These are phyloP conservation scores for Scedosporium dehoogii DNA, from an alignment of 2,329 filamentous ascomycete genomes.

Conservation along the genomic window DNA sequence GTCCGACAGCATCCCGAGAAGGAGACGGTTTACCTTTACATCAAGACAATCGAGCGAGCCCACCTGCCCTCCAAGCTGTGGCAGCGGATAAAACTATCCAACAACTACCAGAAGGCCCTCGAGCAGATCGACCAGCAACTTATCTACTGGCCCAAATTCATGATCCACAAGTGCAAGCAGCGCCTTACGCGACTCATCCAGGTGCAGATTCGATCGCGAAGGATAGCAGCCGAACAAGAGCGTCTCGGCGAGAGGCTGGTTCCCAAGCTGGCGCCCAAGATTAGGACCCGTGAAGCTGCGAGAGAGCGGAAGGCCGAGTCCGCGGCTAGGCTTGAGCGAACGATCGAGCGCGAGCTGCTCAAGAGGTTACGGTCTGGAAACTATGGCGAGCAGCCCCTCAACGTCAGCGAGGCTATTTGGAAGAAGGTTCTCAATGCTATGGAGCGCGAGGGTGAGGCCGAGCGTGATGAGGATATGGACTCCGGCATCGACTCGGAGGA, in stretches of 20 bases:
- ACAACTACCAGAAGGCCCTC: slow-evolving; percentile 84
- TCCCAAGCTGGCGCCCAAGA: slow-evolving; percentile 83
- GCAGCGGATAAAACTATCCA: slow-evolving; percentile 83
- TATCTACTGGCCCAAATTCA: slow-evolving; percentile 91
- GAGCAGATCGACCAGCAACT: slow-evolving; percentile 77
- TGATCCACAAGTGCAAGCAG: slow-evolving; percentile 94
- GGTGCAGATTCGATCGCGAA: slow-evolving; percentile 71
- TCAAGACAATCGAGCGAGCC: slow-evolving; percentile 85
- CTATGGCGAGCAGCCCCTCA: slow-evolving; percentile 89
- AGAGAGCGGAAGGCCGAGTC: slow-evolving; percentile 68
- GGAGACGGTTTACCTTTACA: slow-evolving; percentile 84
- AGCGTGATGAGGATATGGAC: slow-evolving; percentile 78
- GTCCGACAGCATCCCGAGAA: slow-evolving; percentile 75
- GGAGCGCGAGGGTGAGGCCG: slow-evolving; percentile 76
- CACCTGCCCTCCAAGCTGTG: slow-evolving; percentile 87
- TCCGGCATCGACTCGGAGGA: slow-evolving; percentile 70
- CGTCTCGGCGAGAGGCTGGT: slow-evolving; percentile 81
- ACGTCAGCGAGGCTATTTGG: slow-evolving; percentile 92
- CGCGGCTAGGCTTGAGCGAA: slow-evolving; percentile 87
- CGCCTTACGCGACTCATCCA: slow-evolving; percentile 85
- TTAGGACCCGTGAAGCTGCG: slow-evolving; percentile 64
- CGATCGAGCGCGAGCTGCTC: slow-evolving; percentile 90
- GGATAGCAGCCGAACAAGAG: slow-evolving; percentile 80
- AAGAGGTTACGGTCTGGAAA: slow-evolving; percentile 84
- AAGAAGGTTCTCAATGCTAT: slow-evolving; percentile 89